phyloP scores from a whole-genome alignment of 768 basidiomycete genomes.

The Phaffia tasmanica region DNA sequence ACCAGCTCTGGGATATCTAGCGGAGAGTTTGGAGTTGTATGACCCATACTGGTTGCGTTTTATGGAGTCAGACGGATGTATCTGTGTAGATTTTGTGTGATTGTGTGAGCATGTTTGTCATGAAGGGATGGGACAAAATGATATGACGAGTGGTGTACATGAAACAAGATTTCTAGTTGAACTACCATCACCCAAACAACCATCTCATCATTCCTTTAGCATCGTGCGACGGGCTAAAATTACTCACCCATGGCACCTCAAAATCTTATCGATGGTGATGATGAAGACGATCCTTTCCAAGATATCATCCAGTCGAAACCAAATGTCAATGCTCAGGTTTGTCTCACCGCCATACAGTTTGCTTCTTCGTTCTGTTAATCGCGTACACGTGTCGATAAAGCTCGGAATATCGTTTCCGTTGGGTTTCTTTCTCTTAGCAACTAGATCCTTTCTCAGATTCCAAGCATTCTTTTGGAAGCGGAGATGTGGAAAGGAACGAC shows the following conservation, averaged over 20 bases:
- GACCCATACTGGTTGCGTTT: too few relatives aligned
- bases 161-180: too few relatives aligned
- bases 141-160: too few relatives aligned
- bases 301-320: conserved; percentile 20
- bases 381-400: not conserved
- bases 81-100: too few relatives aligned
- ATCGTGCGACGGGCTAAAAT: not conserved
- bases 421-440: not conserved
- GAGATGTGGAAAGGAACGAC: conserved; percentile 1
- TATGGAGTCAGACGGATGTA: too few relatives aligned
- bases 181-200: not conserved
- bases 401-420: not conserved
- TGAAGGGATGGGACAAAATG: too few relatives aligned
- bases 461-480: conserved; percentile 10
- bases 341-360: not conserved
- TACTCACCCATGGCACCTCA: not conserved
- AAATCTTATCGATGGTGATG: conserved; percentile 4
- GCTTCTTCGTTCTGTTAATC: not conserved
- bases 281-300: conserved; percentile 23
- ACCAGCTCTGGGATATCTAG: too few relatives aligned
- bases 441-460: conserved; percentile 16
- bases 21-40: too few relatives aligned
- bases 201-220: not conserved
- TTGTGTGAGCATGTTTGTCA: too few relatives aligned
- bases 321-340: not conserved